These are phyloP conservation scores for Trichoderma harzianum DNA, from an alignment of 2,329 filamentous ascomycete genomes.

Conservation along the genomic window DNA sequence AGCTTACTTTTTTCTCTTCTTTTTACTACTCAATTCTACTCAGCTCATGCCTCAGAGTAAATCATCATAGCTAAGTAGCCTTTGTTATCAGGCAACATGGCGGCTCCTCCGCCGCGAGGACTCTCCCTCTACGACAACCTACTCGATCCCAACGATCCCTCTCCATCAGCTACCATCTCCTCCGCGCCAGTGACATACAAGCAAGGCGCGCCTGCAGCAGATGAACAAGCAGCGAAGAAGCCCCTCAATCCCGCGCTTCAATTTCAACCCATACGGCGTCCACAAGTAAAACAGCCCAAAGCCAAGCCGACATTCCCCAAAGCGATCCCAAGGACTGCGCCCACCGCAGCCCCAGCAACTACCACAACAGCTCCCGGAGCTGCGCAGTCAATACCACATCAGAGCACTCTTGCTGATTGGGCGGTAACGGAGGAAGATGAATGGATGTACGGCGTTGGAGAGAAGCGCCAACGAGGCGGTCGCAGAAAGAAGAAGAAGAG, in stretches of 20 bases:
- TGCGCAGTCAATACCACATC: conserved; percentile 45
- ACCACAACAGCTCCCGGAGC: conserved; percentile 31
- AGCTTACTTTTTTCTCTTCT: background rate
- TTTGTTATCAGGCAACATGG: conserved; percentile 22
- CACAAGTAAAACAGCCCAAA: conserved; percentile 57
- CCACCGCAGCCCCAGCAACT: conserved; percentile 34
- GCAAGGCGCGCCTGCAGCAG: conserved; percentile 43
- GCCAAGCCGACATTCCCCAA: conserved; percentile 59
- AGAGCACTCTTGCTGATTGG: conserved; percentile 78
- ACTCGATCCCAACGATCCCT: conserved; percentile 56
- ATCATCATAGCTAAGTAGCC: background rate
- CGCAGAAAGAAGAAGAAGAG: conserved; percentile 73
- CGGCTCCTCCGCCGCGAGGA: conserved; percentile 42
- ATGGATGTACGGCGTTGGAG: conserved; percentile 61
- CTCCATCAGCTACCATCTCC: conserved; percentile 64
- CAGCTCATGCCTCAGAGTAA: background rate
- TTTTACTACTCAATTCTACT: background rate
- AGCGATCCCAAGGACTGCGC: conserved; percentile 31
- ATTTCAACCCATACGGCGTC: conserved; percentile 83
- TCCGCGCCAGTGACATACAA: conserved; percentile 72
- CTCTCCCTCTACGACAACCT: conserved; percentile 84
- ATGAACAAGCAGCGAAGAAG: conserved; percentile 57
- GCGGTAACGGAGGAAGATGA: conserved; percentile 74
- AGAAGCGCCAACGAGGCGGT: conserved; percentile 72
- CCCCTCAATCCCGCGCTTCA: conserved; percentile 60